A percentile compares a stretch with the other conserved stretches of the same genome.
Evolutionary conservation across 495 filamentous ascomycete genomes (phyloP).

Genomic region (Ascobolus immersus): DNA sequence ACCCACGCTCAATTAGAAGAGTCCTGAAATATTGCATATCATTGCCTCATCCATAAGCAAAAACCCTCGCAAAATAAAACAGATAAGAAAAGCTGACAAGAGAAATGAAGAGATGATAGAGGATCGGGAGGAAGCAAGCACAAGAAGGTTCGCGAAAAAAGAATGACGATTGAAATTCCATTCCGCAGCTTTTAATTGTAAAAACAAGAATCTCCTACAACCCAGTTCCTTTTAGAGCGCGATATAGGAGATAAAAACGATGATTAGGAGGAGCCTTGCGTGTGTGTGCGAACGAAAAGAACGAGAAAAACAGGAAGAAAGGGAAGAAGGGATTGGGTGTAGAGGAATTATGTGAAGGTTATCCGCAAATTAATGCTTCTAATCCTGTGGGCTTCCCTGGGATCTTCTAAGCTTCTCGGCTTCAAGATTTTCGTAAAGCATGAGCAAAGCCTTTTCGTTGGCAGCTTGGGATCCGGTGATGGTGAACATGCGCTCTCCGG

Average conservation of each 20-base stretch:
- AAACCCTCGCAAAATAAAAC: too few relatives aligned
- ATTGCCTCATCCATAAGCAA: too few relatives aligned
- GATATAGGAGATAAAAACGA: not conserved
- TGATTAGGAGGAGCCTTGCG: not conserved
- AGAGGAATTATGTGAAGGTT: not conserved
- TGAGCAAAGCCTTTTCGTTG: conserved; percentile 85
- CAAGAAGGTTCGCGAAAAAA: too few relatives aligned
- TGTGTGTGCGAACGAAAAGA: not conserved
- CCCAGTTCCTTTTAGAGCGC: too few relatives aligned
- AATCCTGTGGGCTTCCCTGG: conserved; percentile 45
- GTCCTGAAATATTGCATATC: too few relatives aligned
- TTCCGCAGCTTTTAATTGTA: too few relatives aligned
- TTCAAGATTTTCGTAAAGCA: conserved; percentile 95
- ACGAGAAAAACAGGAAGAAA: not conserved
- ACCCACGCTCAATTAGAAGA: too few relatives aligned
- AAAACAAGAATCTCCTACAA: too few relatives aligned
- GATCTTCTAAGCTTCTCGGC: conserved; percentile 92
- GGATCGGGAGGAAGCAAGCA: too few relatives aligned
- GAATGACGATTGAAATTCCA: too few relatives aligned
- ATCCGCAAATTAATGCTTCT: conserved; percentile 2
- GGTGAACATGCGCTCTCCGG: conserved; percentile 97
- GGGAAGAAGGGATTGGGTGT: not conserved
- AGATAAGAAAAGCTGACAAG: too few relatives aligned
- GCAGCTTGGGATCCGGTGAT: conserved; percentile 80
- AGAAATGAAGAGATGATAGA: too few relatives aligned